Percentiles rank a stretch among this genome's conserved stretches.
These are phyloP conservation scores for Xylaria acuta DNA, from an alignment of 495 filamentous ascomycete species.

Conservation along the genomic window DNA sequence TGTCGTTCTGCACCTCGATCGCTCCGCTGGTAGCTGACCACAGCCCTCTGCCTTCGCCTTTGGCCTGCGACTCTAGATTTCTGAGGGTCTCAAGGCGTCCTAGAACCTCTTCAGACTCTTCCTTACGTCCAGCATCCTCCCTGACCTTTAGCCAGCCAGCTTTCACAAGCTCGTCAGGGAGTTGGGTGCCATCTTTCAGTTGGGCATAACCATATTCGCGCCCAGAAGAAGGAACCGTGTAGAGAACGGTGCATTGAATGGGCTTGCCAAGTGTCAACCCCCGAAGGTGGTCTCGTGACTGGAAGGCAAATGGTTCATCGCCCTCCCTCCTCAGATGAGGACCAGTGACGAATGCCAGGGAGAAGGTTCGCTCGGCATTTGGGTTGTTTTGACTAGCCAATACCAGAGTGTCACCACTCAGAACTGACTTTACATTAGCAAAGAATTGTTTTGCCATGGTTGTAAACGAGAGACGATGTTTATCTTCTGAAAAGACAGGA, in stretches of 20 bases:
- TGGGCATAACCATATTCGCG: constrained; percentile 85
- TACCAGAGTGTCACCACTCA: constrained; percentile 91
- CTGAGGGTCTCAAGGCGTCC: constrained; percentile 76
- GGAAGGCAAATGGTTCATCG: constrained; percentile 90
- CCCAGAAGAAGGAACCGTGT: constrained; percentile 82
- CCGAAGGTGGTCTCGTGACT: constrained; percentile 90
- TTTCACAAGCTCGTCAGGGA: constrained; percentile 80
- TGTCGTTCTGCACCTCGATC: constrained; percentile 80
- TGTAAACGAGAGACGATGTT: constrained; percentile 29
- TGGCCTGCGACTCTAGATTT: constrained; percentile 80
- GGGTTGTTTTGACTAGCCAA: constrained; percentile 76
- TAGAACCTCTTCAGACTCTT: constrained; percentile 76
- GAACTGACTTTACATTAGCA: constrained; percentile 90
- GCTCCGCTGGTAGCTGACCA: constrained; percentile 66
- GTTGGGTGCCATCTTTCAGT: constrained; percentile 71
- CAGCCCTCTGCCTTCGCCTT: constrained; percentile 75
- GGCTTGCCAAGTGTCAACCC: constrained; percentile 83
- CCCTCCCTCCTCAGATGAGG: constrained; percentile 86
- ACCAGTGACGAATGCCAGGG: constrained; percentile 88
- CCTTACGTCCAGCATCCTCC: constrained; percentile 88
- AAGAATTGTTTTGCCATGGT: constrained; percentile 51
- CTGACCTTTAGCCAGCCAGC: constrained; percentile 91
- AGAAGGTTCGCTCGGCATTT: constrained; percentile 79
- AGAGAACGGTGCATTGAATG: constrained; percentile 78
- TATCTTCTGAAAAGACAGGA: constrained; percentile 9